Evolutionary conservation across 2,329 filamentous ascomycete genomes (phyloP).

Genomic region (Penicillium verrucosum): DNA sequence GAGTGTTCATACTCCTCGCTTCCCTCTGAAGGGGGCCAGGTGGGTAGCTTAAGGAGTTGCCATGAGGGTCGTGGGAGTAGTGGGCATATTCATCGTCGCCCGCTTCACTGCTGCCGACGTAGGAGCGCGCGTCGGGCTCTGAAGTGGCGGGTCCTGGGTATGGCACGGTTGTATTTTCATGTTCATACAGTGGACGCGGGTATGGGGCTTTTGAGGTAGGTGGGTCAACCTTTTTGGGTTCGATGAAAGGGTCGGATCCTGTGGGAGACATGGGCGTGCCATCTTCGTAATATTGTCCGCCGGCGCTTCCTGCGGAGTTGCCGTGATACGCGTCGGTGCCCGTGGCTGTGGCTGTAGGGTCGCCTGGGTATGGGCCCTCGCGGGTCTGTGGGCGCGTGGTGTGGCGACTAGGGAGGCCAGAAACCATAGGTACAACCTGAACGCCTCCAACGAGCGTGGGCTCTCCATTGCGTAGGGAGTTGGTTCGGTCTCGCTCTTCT

Average conservation of each 20-base stretch:
- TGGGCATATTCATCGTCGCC: conserved; percentile 70
- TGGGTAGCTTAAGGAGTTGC: conserved; percentile 57
- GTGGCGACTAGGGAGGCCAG: conserved; percentile 60
- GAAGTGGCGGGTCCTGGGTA: conserved; percentile 42
- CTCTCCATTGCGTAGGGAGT: conserved; percentile 79
- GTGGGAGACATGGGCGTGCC: conserved; percentile 50
- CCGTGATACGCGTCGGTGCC: conserved; percentile 26
- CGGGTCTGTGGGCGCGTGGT: conserved; percentile 44
- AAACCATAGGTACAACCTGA: conserved; percentile 90
- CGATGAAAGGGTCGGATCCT: conserved; percentile 62
- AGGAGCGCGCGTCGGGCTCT: conserved; percentile 47
- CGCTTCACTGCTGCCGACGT: conserved; percentile 57
- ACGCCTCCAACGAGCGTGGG: conserved; percentile 89
- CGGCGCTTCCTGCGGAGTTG: conserved; percentile 28
- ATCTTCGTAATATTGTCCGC: conserved; percentile 52
- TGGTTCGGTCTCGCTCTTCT: conserved; percentile 82
- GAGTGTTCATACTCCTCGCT: conserved; percentile 56
- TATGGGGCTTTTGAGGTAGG: conserved; percentile 31
- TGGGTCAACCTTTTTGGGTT: conserved; percentile 34
- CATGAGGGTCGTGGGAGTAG: conserved; percentile 60
- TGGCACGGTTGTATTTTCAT: conserved; percentile 29
- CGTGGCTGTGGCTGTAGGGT: conserved; percentile 30
- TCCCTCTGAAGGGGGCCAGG: conserved; percentile 47
- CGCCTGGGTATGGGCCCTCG: conserved; percentile 45
- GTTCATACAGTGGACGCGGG: conserved; percentile 39